These are phyloP conservation scores for Colletotrichum chlorophyti DNA, from an alignment of 2,329 filamentous ascomycete species.

Conservation along the genomic window DNA sequence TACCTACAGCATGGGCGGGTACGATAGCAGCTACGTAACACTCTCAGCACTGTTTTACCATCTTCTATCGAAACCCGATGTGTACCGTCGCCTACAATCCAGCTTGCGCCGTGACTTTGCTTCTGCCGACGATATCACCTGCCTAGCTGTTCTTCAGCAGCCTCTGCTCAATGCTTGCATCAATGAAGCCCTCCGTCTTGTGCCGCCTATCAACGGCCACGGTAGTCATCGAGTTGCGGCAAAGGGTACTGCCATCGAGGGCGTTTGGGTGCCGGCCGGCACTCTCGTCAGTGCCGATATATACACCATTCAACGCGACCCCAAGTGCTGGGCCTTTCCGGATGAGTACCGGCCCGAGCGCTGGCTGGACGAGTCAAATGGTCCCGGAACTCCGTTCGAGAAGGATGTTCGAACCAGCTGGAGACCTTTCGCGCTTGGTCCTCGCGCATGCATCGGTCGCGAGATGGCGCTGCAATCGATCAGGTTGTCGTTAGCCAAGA, in stretches of 20 bases:
- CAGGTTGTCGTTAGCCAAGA: conserved; percentile 5
- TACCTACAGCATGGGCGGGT: conserved; percentile 10
- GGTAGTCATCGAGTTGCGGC: conserved; percentile 1
- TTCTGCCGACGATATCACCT: background rate
- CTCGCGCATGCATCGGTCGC: conserved; percentile 14
- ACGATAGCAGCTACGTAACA: conserved; percentile 1
- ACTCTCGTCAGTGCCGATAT: conserved; percentile 11
- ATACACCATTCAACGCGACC: conserved; percentile 43
- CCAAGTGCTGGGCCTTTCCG: conserved; percentile 48
- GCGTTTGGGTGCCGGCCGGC: conserved; percentile 3
- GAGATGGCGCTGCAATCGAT: conserved; percentile 20
- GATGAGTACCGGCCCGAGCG: conserved; percentile 56
- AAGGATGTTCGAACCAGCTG: conserved; percentile 16
- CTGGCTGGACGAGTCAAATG: conserved; percentile 42
- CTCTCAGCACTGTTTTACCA: conserved; percentile 19
- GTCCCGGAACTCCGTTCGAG: conserved; percentile 5
- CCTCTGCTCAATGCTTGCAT: conserved; percentile 49
- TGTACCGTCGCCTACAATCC: conserved; percentile 1
- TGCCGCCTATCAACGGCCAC: conserved; percentile 49
- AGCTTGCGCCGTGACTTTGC: background rate
- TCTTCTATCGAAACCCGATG: background rate
- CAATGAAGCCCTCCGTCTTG: conserved; percentile 62
- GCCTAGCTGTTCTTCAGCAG: background rate
- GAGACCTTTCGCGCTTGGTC: conserved; percentile 5
- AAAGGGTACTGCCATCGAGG: background rate